Base-by-base conservation (phyloP, 805 yeast species). In the Spathaspora girioi region DNA sequence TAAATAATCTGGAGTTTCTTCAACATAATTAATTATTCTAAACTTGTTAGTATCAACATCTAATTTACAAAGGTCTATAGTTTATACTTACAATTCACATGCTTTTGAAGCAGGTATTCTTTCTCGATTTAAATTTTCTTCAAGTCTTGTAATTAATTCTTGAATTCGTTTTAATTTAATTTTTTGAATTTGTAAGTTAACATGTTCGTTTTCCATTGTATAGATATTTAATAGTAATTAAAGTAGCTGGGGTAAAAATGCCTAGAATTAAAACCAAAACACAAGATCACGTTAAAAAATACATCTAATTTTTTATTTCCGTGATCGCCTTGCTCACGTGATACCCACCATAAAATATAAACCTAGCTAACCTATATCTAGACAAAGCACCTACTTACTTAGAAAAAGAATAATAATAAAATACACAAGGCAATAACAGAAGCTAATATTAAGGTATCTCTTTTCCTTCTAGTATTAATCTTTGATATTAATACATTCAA, bases 401-500 rank as follows among this genome's bases (percentile, higher is more conserved):
- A 61, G 1, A 60, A 49, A 46, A 83, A 82, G 59, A 83, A 83
- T 48, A 92, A 66, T 11, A 89, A 65, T 44, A 93, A 61, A 26
- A 92, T 82, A 71, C 98, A 89, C 29, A 80, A 52, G 2, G 89
- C 77, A 29, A 92, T 84, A 48, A 94, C 78, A 3, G 77, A 59
- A 1, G 96, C 93, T 62, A 93, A 69, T n/a, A 93, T 86, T 27
- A 93, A 65, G 19, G 96, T 85, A 66, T 94, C 96, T 51, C 97
- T 82, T 71, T 85, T 88, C 67, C 92, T 86, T 61, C 98, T 79
- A 2, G 96, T 86, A 66, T 91, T 91, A 57, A 93, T 92, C 67
- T 86, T 87, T 9, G 85, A 73, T 29, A 93, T 81, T 50, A 93
- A 65, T 7, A 81, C 80, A 63, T 86, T 87, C 45, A 93, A 71